These are phyloP conservation scores for Hymenoscyphus albidus DNA, from an alignment of 2,329 filamentous ascomycete species.

Conservation along the genomic window DNA sequence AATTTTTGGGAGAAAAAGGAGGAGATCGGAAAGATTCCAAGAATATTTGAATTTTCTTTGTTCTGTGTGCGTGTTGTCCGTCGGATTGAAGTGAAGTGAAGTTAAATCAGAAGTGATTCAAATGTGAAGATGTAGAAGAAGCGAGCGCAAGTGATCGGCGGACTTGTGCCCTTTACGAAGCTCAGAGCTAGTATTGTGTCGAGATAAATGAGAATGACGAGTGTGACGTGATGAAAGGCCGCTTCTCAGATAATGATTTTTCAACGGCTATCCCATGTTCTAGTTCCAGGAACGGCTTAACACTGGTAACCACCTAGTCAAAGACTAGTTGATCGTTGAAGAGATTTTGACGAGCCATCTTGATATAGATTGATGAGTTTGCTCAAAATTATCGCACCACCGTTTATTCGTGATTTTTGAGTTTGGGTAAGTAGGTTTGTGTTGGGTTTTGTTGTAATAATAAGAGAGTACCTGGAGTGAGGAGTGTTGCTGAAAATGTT, in stretches of 20 bases:
- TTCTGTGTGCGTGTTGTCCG: neutral
- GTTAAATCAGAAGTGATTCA: neutral
- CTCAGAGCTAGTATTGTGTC: neutral
- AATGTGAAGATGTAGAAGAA: neutral
- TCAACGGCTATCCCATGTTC: neutral
- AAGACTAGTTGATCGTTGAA: neutral
- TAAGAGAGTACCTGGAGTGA: neutral
- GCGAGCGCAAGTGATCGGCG: neutral
- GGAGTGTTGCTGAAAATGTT: no score
- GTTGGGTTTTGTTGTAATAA: neutral
- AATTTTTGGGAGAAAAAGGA: neutral
- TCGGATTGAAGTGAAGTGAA: neutral
- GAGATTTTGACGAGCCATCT: neutral
- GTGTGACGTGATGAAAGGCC: no score
- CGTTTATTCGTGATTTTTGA: neutral
- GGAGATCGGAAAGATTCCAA: neutral
- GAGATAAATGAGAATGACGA: neutral
- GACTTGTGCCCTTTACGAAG: neutral
- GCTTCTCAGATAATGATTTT: neutral
- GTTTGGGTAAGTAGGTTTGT: neutral
- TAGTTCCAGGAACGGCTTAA: neutral
- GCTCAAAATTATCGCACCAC: neutral
- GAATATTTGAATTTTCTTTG: neutral
- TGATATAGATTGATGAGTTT: neutral
- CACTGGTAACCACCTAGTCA: neutral